Evolutionary conservation across 1,284 basidiomycete species (phyloP).

Genomic region (Pseudozyma flocculosa): DNA sequence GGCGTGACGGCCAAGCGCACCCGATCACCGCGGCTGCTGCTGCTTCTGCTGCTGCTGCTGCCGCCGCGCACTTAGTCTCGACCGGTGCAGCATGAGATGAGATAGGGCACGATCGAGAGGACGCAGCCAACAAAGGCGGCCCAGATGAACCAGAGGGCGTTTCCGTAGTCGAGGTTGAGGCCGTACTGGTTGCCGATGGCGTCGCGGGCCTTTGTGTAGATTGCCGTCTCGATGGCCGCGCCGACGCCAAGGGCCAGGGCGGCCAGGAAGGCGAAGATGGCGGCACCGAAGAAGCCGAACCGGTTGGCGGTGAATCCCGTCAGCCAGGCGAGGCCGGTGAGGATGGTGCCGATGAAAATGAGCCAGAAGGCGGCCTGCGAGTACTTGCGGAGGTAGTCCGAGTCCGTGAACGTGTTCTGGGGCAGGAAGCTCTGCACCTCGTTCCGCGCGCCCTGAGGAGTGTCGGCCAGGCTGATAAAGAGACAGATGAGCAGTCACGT

Average conservation of each 20-base stretch:
- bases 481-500: neutral
- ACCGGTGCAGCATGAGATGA: constrained; percentile 38
- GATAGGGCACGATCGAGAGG: constrained; percentile 43
- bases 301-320: constrained; percentile 42
- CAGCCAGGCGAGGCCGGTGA: constrained; percentile 48
- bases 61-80: constrained; percentile 7
- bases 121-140: constrained; percentile 39
- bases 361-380: constrained; percentile 48
- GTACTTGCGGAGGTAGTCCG: constrained; percentile 36
- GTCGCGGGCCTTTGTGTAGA: constrained; percentile 34
- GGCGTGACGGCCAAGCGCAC: too few relatives aligned
- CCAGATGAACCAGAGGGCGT: constrained; percentile 55
- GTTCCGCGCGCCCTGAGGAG: constrained; percentile 10
- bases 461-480: constrained; percentile 8
- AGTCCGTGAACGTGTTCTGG: constrained; percentile 28
- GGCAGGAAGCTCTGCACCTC: constrained; percentile 21
- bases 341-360: constrained; percentile 51
- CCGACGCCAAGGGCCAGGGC: constrained; percentile 42
- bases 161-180: constrained; percentile 38
- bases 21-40: too few relatives aligned
- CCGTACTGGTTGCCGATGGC: constrained; percentile 23
- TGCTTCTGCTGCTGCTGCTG: too few relatives aligned
- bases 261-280: constrained; percentile 41
- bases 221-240: constrained; percentile 50
- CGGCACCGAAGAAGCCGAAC: constrained; percentile 46